Evolutionary conservation across 2,329 filamentous ascomycete genomes (phyloP).

Genomic region (Xylariaceae sp.): DNA sequence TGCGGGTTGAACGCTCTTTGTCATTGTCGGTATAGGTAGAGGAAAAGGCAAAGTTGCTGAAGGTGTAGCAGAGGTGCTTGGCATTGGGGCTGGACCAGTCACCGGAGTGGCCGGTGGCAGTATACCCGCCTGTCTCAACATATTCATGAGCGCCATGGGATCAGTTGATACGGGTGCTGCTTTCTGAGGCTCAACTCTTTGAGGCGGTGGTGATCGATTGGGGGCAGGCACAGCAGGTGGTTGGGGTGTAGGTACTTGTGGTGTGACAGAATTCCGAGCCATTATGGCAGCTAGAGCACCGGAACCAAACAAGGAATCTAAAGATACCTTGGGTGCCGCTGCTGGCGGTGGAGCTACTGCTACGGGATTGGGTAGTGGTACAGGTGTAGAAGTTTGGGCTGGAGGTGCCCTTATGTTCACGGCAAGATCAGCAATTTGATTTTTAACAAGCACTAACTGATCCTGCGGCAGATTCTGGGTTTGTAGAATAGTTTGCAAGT

Average conservation of each 20-base stretch:
- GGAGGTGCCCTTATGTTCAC: conserved; percentile 62
- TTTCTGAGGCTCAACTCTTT: conserved; percentile 48
- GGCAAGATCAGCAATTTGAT: conserved; percentile 81
- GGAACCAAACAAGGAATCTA: conserved; percentile 65
- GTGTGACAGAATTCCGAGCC: conserved; percentile 57
- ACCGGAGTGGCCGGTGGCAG: conserved; percentile 51
- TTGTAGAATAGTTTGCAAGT: conserved; percentile 81
- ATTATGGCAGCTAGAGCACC: conserved; percentile 65
- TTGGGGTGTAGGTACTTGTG: conserved; percentile 55
- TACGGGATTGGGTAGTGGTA: conserved; percentile 44
- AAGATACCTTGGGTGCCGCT: conserved; percentile 50
- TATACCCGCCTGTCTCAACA: conserved; percentile 71
- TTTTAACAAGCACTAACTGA: conserved; percentile 82
- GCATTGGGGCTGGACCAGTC: conserved; percentile 42
- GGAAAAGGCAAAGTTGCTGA: conserved; percentile 39
- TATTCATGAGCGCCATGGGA: conserved; percentile 68
- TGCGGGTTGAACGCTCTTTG: conserved; percentile 38
- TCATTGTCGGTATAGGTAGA: conserved; percentile 45
- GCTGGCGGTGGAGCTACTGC: conserved; percentile 46
- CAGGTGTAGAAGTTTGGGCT: conserved; percentile 49
- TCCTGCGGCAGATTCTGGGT: conserved; percentile 78
- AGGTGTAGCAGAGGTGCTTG: conserved; percentile 48
- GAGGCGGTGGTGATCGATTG: conserved; percentile 58
- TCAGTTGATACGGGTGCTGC: conserved; percentile 46
- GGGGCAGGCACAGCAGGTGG: conserved; percentile 48